These are phyloP conservation scores for Clavaria fumosa DNA, from an alignment of 768 basidiomycete genomes.

Conservation along the genomic window DNA sequence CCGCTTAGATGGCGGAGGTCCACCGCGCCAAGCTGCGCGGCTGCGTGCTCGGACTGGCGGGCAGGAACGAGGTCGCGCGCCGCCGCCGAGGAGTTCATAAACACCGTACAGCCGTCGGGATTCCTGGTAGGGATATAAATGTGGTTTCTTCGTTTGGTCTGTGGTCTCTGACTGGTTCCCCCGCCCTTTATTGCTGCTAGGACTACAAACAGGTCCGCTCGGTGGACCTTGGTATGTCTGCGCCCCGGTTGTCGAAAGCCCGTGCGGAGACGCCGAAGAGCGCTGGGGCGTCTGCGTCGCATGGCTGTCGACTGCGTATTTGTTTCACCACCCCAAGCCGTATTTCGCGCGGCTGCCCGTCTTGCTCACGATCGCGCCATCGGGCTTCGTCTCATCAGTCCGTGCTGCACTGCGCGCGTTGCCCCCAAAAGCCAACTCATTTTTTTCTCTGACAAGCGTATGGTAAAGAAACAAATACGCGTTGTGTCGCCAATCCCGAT, in stretches of 20 bases:
- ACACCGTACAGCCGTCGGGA: constrained; percentile 52
- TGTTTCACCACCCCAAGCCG: constrained; percentile 71
- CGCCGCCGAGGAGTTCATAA: constrained; percentile 70
- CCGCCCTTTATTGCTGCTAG: constrained; percentile 24
- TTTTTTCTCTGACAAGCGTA: too few species aligned
- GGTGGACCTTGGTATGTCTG: constrained; percentile 66
- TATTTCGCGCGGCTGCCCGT: constrained; percentile 76
- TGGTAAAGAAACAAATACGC: too few species aligned
- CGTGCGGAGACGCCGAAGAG: constrained; percentile 27
- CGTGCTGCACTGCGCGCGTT: too few species aligned
- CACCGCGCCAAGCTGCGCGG: constrained; percentile 69
- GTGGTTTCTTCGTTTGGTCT: neutral
- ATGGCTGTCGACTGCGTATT: constrained; percentile 67
- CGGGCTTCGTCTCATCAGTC: constrained; percentile 57
- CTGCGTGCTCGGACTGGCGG: constrained; percentile 39
- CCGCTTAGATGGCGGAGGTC: constrained; percentile 41
- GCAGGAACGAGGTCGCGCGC: constrained; percentile 77
- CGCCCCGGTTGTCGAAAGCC: constrained; percentile 64
- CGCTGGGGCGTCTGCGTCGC: constrained; percentile 30
- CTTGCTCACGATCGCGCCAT: constrained; percentile 64
- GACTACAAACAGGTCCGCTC: constrained; percentile 79
- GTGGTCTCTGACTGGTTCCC: constrained; percentile 3
- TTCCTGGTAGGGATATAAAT: constrained; percentile 38
- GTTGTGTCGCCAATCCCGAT: too few species aligned
- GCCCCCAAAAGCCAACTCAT: too few species aligned